phyloP scores from a whole-genome alignment of 352 stramenopile genomes.

The Labyrinthula sp. region DNA sequence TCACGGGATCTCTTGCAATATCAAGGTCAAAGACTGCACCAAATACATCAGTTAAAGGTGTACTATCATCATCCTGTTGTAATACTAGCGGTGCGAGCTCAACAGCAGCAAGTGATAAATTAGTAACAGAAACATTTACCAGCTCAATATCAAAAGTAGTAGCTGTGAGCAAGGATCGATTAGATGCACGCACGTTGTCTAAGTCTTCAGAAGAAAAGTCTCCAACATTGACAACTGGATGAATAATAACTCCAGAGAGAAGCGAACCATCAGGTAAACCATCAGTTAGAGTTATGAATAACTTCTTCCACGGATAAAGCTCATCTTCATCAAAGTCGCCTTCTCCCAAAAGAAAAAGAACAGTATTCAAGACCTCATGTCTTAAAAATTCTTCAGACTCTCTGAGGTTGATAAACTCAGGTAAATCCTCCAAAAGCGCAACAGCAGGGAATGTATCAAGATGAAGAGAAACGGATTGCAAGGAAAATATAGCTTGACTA shows the following conservation, averaged over 20 bases:
- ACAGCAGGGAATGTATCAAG: too few relatives aligned
- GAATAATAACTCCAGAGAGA: conserved; percentile 8
- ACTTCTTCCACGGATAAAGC: too few relatives aligned
- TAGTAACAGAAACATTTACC: background rate
- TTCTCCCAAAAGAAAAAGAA: background rate
- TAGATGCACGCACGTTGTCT: background rate
- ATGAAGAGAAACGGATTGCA: conserved; percentile 2
- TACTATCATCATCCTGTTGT: background rate
- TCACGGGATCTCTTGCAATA: background rate
- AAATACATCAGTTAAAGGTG: conserved; percentile 1
- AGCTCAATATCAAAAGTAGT: background rate
- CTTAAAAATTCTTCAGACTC: too few relatives aligned
- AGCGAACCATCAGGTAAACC: conserved; percentile 13
- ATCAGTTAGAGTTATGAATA: conserved; percentile 4
- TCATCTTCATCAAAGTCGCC: background rate
- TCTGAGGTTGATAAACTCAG: too few relatives aligned
- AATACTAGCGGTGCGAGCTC: background rate
- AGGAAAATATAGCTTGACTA: conserved; percentile 2
- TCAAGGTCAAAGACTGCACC: conserved; percentile 15
- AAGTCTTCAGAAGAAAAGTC: conserved; percentile 3
- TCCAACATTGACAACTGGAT: conserved; percentile 3
- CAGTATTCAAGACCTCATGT: background rate
- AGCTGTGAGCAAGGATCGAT: background rate
- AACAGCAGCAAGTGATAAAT: background rate
- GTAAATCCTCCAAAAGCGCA: too few relatives aligned